Evolutionary conservation across 257 asterid species (phyloP), one percentile per base, ranked within the genome.

Genomic region (Solanum habrochaites): DNA sequence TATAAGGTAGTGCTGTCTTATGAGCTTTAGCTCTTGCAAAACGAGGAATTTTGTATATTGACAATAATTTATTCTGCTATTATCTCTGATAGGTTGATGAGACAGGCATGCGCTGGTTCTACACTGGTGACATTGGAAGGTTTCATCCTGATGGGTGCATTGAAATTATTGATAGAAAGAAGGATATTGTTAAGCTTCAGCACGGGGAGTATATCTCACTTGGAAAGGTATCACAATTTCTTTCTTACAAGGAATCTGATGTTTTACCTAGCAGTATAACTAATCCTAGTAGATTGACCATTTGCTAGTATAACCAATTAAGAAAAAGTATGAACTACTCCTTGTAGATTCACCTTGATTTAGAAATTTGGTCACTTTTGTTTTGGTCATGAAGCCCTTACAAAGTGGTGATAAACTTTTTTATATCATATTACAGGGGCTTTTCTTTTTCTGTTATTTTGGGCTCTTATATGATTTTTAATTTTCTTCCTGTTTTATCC

Each of bases 171-270:
- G 98, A 96, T 89, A 93, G 99, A 87, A 96, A 94, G 95, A 96
- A 96, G 90, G 99, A 95, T 88, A 95, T 96, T 32, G 97, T 95
- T 72, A 96, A 96, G 93, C 98, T 96, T 88, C 99, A 96, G 87
- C 99, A 96, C 74, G 99, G 99, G 43, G 99, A 96, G 82, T 96
- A 96, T 88, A 90, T 96, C 89, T 95, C 99, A 62, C 98, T 96
- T 40, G 99, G 98, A 75, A 96, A 96, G 98, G 99, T 96, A 77
- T 29, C 58, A 31, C 70, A 60, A 81, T 81, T 49, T 81, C 45
- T 81, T 31, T 49, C 37, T 49, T 23, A 49, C 45, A 49, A 2
- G 70, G 85, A 49, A 49, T 49, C 45, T 81, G 49, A 52, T 67
- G 77, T 37, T 84, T 52, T 11, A 3, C 78, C 45, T 13, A 77